These are phyloP conservation scores for Trametes versicolor DNA, from an alignment of 1,284 basidiomycete species.

Conservation along the genomic window DNA sequence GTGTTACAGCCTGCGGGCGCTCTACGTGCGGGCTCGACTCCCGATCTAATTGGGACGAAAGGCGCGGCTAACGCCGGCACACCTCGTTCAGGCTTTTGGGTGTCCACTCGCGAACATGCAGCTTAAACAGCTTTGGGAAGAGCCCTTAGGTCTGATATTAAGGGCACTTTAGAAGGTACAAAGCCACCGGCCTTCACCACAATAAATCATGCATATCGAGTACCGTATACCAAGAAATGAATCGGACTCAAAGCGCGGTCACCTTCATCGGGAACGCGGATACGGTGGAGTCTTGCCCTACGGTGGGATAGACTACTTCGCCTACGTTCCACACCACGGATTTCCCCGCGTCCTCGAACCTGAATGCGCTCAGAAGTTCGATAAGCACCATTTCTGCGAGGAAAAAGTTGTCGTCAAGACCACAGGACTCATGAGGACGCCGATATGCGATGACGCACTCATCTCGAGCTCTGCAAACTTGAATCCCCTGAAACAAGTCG, in stretches of 20 bases:
- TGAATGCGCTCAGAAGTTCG: constrained; percentile 17
- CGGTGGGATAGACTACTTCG: constrained; percentile 21
- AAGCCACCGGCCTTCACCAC: too few relatives aligned
- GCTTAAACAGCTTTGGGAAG: too few relatives aligned
- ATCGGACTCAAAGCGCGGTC: not conserved
- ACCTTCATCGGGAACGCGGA: constrained; percentile 17
- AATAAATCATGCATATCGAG: not conserved
- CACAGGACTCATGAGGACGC: too few relatives aligned
- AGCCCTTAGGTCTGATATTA: not conserved
- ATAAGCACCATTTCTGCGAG: constrained; percentile 20
- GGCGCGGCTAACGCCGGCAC: too few relatives aligned
- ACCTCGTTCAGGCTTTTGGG: too few relatives aligned
- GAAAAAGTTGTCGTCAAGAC: not conserved
- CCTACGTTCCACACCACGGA: constrained; percentile 20
- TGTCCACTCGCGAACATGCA: too few relatives aligned
- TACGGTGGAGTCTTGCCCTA: constrained; percentile 1
- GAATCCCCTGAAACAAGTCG: constrained; percentile 37
- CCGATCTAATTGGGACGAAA: too few relatives aligned
- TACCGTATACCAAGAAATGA: too few relatives aligned
- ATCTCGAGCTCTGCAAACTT: constrained; percentile 47
- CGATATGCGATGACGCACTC: constrained; percentile 36
- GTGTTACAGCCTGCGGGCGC: too few relatives aligned
- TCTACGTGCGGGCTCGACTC: too few relatives aligned
- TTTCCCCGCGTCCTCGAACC: constrained; percentile 11
- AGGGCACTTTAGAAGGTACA: not conserved